Evolutionary conservation across 2,329 filamentous ascomycete species (phyloP).

Genomic region (Nemania serpens): DNA sequence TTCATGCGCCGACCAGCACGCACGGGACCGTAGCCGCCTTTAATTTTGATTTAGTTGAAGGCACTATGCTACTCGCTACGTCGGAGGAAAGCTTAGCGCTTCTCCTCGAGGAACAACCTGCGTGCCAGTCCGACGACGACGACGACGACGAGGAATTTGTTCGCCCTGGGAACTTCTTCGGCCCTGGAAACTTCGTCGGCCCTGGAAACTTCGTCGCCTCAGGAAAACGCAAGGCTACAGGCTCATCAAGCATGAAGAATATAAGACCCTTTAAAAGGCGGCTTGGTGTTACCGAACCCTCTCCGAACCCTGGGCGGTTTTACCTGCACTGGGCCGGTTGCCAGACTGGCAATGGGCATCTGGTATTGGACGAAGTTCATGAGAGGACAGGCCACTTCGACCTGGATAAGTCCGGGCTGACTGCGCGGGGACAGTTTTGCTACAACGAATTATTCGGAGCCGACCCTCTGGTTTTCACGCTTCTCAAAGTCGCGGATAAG

Average conservation of each 20-base stretch:
- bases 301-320: slow-evolving; percentile 3
- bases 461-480: slow-evolving; percentile 12
- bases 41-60: slow-evolving; percentile 11
- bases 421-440: slow-evolving; percentile 9
- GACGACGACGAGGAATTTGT: not conserved
- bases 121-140: not conserved
- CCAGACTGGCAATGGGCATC: not conserved
- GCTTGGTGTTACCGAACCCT: not conserved
- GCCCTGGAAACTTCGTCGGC: not conserved
- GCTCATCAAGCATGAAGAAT: no score
- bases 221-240: slow-evolving; percentile 13
- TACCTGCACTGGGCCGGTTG: slow-evolving; percentile 22
- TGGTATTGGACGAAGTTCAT: slow-evolving; percentile 17
- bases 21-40: slow-evolving; percentile 16
- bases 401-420: slow-evolving; percentile 19
- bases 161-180: not conserved
- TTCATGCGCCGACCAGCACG: slow-evolving; percentile 20
- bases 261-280: slow-evolving; percentile 11
- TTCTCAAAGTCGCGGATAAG: slow-evolving; percentile 18
- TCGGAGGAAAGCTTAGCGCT: slow-evolving; percentile 16
- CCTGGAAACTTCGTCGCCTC: not conserved
- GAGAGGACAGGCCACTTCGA: slow-evolving; percentile 17
- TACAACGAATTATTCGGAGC: not conserved
- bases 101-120: slow-evolving; percentile 15
- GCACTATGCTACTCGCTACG: slow-evolving; percentile 19